Evolutionary conservation across 2,329 filamentous ascomycete species (phyloP).

Genomic region (Podosphaera aphanis): DNA sequence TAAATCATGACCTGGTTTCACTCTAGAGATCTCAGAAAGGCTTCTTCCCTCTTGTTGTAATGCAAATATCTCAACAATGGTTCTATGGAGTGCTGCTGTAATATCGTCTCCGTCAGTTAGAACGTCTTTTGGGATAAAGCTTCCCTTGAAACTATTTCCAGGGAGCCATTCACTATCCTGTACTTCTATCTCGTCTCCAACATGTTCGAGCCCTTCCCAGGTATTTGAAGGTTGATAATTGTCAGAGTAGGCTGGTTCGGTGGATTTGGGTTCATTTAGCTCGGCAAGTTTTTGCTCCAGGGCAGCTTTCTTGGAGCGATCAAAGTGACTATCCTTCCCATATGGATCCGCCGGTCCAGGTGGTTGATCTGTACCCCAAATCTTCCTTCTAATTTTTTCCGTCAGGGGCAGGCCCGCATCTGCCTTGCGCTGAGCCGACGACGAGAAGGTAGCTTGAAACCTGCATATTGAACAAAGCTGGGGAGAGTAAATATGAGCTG

Average conservation of each 20-base stretch:
- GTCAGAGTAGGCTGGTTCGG: not conserved
- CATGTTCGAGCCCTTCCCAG: slow-evolving; percentile 28
- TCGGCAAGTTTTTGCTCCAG: slow-evolving; percentile 2
- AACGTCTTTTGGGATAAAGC: slow-evolving; percentile 19
- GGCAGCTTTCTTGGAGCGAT: slow-evolving; percentile 7
- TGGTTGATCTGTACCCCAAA: slow-evolving; percentile 27
- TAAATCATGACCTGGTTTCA: slow-evolving; percentile 5
- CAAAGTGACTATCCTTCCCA: slow-evolving; percentile 16
- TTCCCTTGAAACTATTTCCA: slow-evolving; percentile 17
- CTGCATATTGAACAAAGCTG: slow-evolving; percentile 13
- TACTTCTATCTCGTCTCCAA: slow-evolving; percentile 27
- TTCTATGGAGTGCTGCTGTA: slow-evolving; percentile 25
- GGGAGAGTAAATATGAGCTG: slow-evolving; percentile 3
- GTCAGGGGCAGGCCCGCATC: slow-evolving; percentile 15
- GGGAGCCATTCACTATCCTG: slow-evolving; percentile 16
- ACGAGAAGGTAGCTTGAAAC: slow-evolving; percentile 13
- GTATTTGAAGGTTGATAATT: slow-evolving; percentile 23
- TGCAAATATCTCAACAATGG: slow-evolving; percentile 30
- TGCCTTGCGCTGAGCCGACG: slow-evolving; percentile 7
- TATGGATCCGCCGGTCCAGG: slow-evolving; percentile 26
- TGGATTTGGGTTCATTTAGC: slow-evolving; percentile 3
- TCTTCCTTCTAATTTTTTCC: slow-evolving; percentile 22
- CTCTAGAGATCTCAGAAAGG: slow-evolving; percentile 6
- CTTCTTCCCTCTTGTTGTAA: slow-evolving; percentile 21
- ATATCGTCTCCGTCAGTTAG: slow-evolving; percentile 17